Percentiles rank a stretch among this genome's conserved stretches.
Conservation (phyloP, 2,329 filamentous ascomycete genomes). For the Ophioceras dolichostomum region DNA sequence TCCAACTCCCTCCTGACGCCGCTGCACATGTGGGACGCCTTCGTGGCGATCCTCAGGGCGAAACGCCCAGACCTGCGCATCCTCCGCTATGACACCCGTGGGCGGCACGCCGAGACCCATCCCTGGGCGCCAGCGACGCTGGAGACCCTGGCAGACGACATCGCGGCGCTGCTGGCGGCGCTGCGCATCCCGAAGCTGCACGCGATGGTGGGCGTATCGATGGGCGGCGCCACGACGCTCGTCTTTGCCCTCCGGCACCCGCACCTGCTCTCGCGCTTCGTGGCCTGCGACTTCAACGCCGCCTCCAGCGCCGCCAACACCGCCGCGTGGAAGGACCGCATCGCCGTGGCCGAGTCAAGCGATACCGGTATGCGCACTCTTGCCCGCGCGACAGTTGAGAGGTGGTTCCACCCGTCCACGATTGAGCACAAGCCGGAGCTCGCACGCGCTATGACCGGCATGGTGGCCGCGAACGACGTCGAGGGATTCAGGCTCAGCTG, state of each 20-base stretch:
- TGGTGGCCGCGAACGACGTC: constrained; percentile 58
- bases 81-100: constrained; percentile 67
- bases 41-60: constrained; percentile 49
- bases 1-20: constrained; percentile 72
- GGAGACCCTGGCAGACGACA: constrained; percentile 55
- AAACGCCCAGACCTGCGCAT: constrained; percentile 56
- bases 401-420: constrained; percentile 63
- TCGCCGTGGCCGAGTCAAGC: constrained; percentile 49
- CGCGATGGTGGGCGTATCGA: constrained; percentile 61
- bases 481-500: constrained; percentile 57
- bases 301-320: constrained; percentile 62
- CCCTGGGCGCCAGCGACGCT: constrained; percentile 42
- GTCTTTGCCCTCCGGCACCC: constrained; percentile 60
- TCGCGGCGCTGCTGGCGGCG: constrained; percentile 52
- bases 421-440: constrained; percentile 29
- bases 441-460: constrained; percentile 48
- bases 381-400: constrained; percentile 56
- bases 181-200: constrained; percentile 57
- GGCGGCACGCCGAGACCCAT: constrained; percentile 42
- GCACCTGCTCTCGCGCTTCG: constrained; percentile 42
- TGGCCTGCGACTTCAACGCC: constrained; percentile 71
- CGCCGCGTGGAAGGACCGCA: constrained; percentile 67
- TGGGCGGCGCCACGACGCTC: constrained; percentile 69
- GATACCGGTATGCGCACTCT: constrained; percentile 46
- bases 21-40: constrained; percentile 68